Base-by-base conservation (phyloP, 179 eudicot species). In the Pouteria campechiana region DNA sequence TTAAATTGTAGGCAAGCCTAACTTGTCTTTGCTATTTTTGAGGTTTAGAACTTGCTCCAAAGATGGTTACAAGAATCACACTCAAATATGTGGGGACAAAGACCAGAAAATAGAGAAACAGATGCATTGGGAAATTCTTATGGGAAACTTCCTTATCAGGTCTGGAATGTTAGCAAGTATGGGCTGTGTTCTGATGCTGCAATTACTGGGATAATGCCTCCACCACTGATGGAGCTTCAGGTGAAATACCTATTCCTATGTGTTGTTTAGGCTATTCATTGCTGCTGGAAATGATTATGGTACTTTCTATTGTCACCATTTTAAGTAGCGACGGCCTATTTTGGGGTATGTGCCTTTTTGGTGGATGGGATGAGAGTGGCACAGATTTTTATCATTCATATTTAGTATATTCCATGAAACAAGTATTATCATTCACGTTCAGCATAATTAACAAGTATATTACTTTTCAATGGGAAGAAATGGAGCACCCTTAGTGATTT, bases 121-220 rank as follows among this genome's bases (percentile, higher is more conserved):
- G 79, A 74, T 44, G 76, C 72, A 21, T 56, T 61, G 53, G 86
- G 59, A 22, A 48, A 45, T 48, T 51, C 75, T 28, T 67, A 55
- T 65, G 68, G 69, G 20, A 73, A 65, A 48, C 62, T 90, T 41
- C 90, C 94, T 35, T 90, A 90, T 58, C 95, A 90, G 63, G 61
- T 86, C n/a, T 90, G 98, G 98, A 82, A 76, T 60, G 87, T 90
- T 25, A 82, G 66, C 73, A 86, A 86, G 48, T 79, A 90, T 28
- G 98, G 96, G 25, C 37, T 80, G 45, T 79, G 82, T 68, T 75
- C 79, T 66, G 98, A 86, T 79, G 98, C 84, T 25, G 96, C 98
- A 40, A 78, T 90, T 50, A 82, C 96, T 27, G 94, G 98, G 32
- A 33, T 90, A 18, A 90, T 90, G 96, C 96, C 96, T 2, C 98